Evolutionary conservation across 345 rosid species (phyloP), one percentile per base, ranked within the genome.

Genomic region (Camelina hispida): DNA sequence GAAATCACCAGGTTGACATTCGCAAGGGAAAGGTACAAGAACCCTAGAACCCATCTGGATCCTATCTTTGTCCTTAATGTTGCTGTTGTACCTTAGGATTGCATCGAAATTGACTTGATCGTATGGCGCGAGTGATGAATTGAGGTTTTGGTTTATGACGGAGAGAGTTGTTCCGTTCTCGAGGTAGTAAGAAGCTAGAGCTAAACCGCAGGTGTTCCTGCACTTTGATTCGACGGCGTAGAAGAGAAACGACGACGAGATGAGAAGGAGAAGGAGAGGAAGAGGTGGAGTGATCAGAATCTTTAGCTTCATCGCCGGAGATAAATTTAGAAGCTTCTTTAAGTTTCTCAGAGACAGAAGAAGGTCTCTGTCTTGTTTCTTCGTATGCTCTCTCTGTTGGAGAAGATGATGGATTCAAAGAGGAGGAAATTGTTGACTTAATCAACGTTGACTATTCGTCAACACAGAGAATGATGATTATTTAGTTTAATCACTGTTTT

Each of bases 11-110:
- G 38, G 2, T 84, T 87, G 74, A 79, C 97, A 91, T 32, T 70
- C 87, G 69, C 97, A 92, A 11, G 86, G 81, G 82, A 89, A 92
- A 30, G 97, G 97, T 61, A 92, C 63, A 43, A 78, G 72, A 78
- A 91, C 48, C 40, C 90, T 83, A 20, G 58, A 54, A 10, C 15
- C 74, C 23, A 52, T 0, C 1, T 0, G 54, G 71, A 89, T 37
- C 25, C n/a, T 34, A 72, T 92, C 89, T 71, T 80, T 78, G 87
- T 68, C 80, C 0, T 35, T 1, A 5, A 92, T 11, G 35, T 14
- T 43, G 1, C 23, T 44, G 64, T 85, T 88, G 84, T 84, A 84
- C 47, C 65, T 63, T 1, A 80, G 74, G 78, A 79, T 79, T 52
- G 46, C 15, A 0, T 58, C 60, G 79, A 75, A 79, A 62, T 69